Evolutionary conservation across 2,329 filamentous ascomycete species (phyloP).

Genomic region (Colletotrichum spaethianum): DNA sequence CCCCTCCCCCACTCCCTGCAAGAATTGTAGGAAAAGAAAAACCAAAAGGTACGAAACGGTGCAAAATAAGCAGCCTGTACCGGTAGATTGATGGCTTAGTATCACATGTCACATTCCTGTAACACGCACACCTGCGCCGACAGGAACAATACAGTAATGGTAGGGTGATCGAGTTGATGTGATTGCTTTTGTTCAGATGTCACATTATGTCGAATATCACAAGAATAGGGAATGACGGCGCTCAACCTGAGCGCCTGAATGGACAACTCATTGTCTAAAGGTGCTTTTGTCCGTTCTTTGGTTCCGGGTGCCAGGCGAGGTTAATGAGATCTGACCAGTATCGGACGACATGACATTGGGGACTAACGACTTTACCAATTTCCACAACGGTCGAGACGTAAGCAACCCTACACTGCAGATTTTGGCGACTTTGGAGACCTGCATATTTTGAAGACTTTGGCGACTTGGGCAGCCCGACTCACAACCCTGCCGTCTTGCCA

Average conservation of each 20-base stretch:
- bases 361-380: not conserved
- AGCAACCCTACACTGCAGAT: too few species aligned
- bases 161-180: not conserved
- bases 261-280: not conserved
- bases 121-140: not conserved
- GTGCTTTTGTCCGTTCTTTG: not conserved
- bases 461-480: too few species aligned
- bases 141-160: not conserved
- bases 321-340: not conserved
- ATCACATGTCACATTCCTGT: not conserved
- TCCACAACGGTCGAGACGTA: too few species aligned
- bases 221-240: not conserved
- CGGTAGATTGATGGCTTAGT: not conserved
- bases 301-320: not conserved
- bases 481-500: too few species aligned
- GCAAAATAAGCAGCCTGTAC: not conserved
- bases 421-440: too few species aligned
- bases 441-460: too few species aligned
- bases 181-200: not conserved
- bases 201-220: not conserved
- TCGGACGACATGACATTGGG: not conserved
- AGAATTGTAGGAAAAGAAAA: not conserved
- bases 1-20: not conserved
- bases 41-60: too few species aligned
- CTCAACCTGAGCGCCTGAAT: not conserved